These are phyloP conservation scores for Suhomyces terraborum DNA, from an alignment of 1,139 yeast genomes.

Conservation along the genomic window DNA sequence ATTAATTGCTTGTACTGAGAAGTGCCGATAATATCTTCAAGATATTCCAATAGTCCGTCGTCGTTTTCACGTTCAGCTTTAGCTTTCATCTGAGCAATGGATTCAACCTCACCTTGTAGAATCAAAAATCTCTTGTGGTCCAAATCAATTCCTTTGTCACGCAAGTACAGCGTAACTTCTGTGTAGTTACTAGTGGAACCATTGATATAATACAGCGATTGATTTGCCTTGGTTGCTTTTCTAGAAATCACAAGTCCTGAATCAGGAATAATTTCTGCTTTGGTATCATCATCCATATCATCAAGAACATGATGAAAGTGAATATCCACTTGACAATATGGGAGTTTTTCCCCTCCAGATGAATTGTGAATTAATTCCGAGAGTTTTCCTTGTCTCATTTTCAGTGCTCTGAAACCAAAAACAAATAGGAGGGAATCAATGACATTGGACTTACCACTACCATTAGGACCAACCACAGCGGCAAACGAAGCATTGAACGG, in stretches of 20 bases:
- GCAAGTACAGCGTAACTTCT: slow-evolving; percentile 74
- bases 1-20: slow-evolving; percentile 77
- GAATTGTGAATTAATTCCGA: slow-evolving; percentile 91
- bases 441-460: slow-evolving; percentile 96
- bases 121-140: slow-evolving; percentile 94
- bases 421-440: slow-evolving; percentile 95
- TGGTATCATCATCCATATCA: slow-evolving; percentile 42
- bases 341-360: slow-evolving; percentile 62
- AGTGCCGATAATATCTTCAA: slow-evolving; percentile 97
- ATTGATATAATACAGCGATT: slow-evolving; percentile 78
- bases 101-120: slow-evolving; percentile 97
- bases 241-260: slow-evolving; percentile 74
- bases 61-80: slow-evolving; percentile 92
- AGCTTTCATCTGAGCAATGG: slow-evolving; percentile 97
- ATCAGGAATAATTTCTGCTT: slow-evolving; percentile 46
- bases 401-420: slow-evolving; percentile 93
- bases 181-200: slow-evolving; percentile 70
- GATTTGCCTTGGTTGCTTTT: slow-evolving; percentile 73
- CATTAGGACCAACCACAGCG: slow-evolving; percentile 99
- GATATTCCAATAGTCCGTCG: slow-evolving; percentile 89
- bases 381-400: slow-evolving; percentile 94
- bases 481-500: slow-evolving; percentile 93
- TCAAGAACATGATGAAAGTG: slow-evolving; percentile 82
- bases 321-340: slow-evolving; percentile 89
- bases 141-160: slow-evolving; percentile 87